Conservation (phyloP, 495 filamentous ascomycete genomes). For the Bryoglossum gracile region DNA sequence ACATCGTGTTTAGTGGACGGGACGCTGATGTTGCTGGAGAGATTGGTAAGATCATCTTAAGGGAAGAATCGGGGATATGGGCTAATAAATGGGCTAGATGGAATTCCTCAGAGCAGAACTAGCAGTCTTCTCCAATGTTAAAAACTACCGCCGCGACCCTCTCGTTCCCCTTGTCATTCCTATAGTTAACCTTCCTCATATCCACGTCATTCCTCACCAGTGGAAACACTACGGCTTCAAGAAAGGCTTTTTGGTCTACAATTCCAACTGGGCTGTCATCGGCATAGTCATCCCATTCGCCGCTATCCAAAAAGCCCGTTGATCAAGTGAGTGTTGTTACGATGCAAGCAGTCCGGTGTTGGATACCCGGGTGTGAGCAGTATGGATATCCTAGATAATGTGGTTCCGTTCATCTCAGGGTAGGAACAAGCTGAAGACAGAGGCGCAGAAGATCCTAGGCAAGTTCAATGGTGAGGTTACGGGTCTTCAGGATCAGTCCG, state of each 20-base stretch:
- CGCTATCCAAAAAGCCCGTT: slow-evolving; percentile 68
- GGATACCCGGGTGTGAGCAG: slow-evolving; percentile 83
- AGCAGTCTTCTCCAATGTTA: slow-evolving; percentile 81
- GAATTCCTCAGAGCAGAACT: slow-evolving; percentile 72
- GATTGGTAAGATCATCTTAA: slow-evolving; percentile 55
- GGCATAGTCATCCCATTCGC: slow-evolving; percentile 86
- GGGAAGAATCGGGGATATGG: too few species aligned
- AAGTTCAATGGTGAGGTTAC: slow-evolving; percentile 55
- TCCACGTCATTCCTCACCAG: slow-evolving; percentile 72
- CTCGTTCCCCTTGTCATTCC: slow-evolving; percentile 80
- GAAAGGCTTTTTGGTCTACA: slow-evolving; percentile 80
- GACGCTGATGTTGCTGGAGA: slow-evolving; percentile 79
- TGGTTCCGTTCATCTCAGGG: slow-evolving; percentile 78
- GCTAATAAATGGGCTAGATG: too few species aligned
- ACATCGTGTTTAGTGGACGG: slow-evolving; percentile 83
- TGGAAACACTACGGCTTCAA: slow-evolving; percentile 54
- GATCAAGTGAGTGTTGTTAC: slow-evolving; percentile 74
- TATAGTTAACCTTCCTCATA: slow-evolving; percentile 73
- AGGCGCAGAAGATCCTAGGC: slow-evolving; percentile 81
- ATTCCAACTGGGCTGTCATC: slow-evolving; percentile 87
- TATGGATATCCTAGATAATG: slow-evolving; percentile 70
- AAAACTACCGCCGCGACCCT: slow-evolving; percentile 80
- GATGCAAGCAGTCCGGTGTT: slow-evolving; percentile 76
- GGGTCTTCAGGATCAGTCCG: slow-evolving; percentile 55
- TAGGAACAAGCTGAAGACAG: slow-evolving; percentile 82